These are phyloP conservation scores for Corinectria fuckeliana DNA, from an alignment of 2,329 filamentous ascomycete genomes.

Conservation along the genomic window DNA sequence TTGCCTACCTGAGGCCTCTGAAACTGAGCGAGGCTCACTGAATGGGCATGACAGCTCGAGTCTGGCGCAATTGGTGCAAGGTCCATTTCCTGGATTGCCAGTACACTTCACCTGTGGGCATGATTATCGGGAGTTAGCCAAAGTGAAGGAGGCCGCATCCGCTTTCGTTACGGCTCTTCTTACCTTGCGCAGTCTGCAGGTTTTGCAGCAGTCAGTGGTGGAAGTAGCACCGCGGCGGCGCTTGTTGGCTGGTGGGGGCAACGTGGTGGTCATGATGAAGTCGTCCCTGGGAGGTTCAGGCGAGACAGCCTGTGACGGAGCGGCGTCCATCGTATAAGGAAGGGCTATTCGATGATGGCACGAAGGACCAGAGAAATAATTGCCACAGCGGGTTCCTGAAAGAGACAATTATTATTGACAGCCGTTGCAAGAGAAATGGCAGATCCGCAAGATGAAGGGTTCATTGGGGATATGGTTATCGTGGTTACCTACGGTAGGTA, in stretches of 20 bases:
- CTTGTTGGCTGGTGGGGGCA: constrained; percentile 37
- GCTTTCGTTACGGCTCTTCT: not conserved
- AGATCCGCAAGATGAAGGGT: not conserved
- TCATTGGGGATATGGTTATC: not conserved
- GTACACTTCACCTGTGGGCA: constrained; percentile 49
- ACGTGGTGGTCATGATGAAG: constrained; percentile 18
- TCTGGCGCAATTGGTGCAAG: constrained; percentile 48
- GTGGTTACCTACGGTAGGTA: no score
- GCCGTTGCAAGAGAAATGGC: not conserved
- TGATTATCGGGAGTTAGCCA: constrained; percentile 4
- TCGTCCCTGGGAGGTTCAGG: constrained; percentile 5
- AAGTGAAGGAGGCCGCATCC: not conserved
- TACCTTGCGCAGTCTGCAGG: constrained; percentile 49
- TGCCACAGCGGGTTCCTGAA: no score
- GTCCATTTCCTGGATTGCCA: constrained; percentile 44
- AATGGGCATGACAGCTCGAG: constrained; percentile 48
- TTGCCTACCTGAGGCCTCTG: constrained; percentile 29
- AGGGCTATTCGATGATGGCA: not conserved
- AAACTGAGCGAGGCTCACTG: constrained; percentile 26
- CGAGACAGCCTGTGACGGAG: constrained; percentile 3
- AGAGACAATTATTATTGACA: not conserved
- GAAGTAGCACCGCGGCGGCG: constrained; percentile 41
- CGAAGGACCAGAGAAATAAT: not conserved
- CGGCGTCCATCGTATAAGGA: constrained; percentile 4
- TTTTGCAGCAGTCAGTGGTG: constrained; percentile 45